phyloP scores from a whole-genome alignment of 352 stramenopile genomes.

The Phytophthora macrochlamydospora region DNA sequence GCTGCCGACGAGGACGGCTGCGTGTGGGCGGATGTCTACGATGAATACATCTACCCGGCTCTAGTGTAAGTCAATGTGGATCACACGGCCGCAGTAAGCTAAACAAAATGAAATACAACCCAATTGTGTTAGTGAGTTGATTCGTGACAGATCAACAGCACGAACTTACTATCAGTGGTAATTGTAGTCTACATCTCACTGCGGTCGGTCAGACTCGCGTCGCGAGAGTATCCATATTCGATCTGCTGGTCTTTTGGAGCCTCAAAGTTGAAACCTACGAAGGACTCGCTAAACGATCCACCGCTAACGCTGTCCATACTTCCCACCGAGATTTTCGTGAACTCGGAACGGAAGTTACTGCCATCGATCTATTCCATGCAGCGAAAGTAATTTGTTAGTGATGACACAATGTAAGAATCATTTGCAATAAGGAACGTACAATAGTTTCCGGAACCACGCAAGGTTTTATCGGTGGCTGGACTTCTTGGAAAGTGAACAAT shows the following conservation, averaged over 20 bases:
- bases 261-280: slow-evolving; percentile 90
- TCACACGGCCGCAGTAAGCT: background rate
- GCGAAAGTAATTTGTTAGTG: no score
- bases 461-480: slow-evolving; percentile 66
- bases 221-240: slow-evolving; percentile 61
- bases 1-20: slow-evolving; percentile 32
- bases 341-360: slow-evolving; percentile 88
- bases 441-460: slow-evolving; percentile 52
- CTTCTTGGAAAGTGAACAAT: slow-evolving; percentile 62
- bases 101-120: background rate
- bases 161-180: background rate
- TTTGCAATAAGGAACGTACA: slow-evolving; percentile 34
- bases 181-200: background rate
- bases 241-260: slow-evolving; percentile 49
- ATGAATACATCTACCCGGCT: slow-evolving; percentile 41
- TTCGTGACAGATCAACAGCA: no score
- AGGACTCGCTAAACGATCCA: slow-evolving; percentile 61
- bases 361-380: slow-evolving; percentile 30
- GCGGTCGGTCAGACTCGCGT: slow-evolving; percentile 19
- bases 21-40: slow-evolving; percentile 44
- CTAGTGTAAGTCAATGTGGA: slow-evolving; percentile 13
- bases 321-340: slow-evolving; percentile 68
- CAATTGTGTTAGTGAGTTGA: background rate
- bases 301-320: slow-evolving; percentile 38
- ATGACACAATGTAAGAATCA: no score